These are phyloP conservation scores for Xylaria longipes DNA, from an alignment of 495 filamentous ascomycete species.

Conservation along the genomic window DNA sequence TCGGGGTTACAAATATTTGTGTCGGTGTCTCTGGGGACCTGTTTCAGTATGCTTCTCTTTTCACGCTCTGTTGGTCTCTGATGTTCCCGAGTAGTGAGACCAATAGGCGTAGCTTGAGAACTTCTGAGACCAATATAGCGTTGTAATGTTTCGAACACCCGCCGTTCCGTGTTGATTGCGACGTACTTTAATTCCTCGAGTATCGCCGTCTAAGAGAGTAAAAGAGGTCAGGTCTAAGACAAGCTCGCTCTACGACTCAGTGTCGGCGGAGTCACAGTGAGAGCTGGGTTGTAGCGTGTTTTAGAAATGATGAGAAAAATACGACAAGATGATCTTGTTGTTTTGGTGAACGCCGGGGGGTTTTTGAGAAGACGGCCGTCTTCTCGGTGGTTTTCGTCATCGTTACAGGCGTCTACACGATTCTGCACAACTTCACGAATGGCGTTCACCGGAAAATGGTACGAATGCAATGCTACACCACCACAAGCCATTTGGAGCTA, in stretches of 20 bases:
- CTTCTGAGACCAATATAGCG: neutral
- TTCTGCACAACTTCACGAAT: slow-evolving; percentile 16
- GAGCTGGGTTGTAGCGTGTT: neutral
- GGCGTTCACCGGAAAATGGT: neutral
- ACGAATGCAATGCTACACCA: slow-evolving; percentile 14
- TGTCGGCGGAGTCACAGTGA: neutral
- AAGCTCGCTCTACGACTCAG: neutral
- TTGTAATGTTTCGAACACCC: slow-evolving; percentile 3
- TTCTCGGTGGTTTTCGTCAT: slow-evolving; percentile 12
- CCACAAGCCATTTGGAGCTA: neutral
- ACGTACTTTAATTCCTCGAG: neutral
- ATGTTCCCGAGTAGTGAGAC: slow-evolving; percentile 6
- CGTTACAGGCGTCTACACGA: neutral
- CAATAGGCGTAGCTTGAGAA: neutral
- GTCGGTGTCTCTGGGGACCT: neutral
- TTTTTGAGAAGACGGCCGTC: neutral
- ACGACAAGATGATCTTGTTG: neutral
- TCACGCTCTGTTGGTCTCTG: neutral
- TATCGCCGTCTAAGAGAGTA: neutral
- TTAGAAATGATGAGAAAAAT: neutral
- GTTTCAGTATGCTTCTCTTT: slow-evolving; percentile 17
- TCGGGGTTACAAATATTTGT: slow-evolving; percentile 7
- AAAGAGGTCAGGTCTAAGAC: neutral
- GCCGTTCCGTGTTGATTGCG: neutral
- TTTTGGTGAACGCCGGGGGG: neutral